These are phyloP conservation scores for Forsythia viridissima DNA, from an alignment of 257 asterid genomes.

Conservation along the genomic window DNA sequence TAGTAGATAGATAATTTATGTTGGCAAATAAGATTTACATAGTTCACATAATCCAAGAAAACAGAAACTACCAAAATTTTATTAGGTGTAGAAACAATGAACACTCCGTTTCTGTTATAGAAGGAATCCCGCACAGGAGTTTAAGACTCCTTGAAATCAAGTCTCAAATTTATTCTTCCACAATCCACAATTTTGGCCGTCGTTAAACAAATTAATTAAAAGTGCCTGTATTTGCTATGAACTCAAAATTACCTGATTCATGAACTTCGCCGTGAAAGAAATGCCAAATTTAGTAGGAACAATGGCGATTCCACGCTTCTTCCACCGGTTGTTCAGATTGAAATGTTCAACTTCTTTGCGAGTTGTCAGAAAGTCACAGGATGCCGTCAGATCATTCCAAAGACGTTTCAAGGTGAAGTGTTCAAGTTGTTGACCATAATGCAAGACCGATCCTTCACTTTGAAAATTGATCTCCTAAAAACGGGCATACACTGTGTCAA, in stretches of 20 bases:
- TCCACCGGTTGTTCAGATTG: slow-evolving; percentile 77
- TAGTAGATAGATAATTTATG: slow-evolving; percentile 16
- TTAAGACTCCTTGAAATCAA: neutral
- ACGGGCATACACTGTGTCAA: neutral
- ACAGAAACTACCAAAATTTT: neutral
- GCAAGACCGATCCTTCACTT: slow-evolving; percentile 80
- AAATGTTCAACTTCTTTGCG: slow-evolving; percentile 66
- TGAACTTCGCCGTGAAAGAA: slow-evolving; percentile 79
- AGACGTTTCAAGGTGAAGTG: slow-evolving; percentile 69
- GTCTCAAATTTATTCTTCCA: neutral
- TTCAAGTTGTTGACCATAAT: slow-evolving; percentile 77
- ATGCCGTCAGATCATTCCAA: slow-evolving; percentile 76
- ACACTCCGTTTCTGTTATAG: neutral
- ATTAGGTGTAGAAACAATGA: neutral
- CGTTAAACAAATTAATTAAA: neutral
- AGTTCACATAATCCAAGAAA: neutral
- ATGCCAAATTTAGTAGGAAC: slow-evolving; percentile 94
- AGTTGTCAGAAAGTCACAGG: slow-evolving; percentile 53
- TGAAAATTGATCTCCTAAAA: slow-evolving; percentile 86
- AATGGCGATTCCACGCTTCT: slow-evolving; percentile 84
- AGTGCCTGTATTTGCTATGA: neutral
- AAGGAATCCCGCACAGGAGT: neutral
- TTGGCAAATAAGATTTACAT: slow-evolving; percentile 4
- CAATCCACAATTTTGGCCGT: neutral
- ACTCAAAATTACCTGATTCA: slow-evolving; percentile 79